Base-by-base conservation (phyloP, 2,329 filamentous ascomycete species). In the Tolypocladium endophyticum region DNA sequence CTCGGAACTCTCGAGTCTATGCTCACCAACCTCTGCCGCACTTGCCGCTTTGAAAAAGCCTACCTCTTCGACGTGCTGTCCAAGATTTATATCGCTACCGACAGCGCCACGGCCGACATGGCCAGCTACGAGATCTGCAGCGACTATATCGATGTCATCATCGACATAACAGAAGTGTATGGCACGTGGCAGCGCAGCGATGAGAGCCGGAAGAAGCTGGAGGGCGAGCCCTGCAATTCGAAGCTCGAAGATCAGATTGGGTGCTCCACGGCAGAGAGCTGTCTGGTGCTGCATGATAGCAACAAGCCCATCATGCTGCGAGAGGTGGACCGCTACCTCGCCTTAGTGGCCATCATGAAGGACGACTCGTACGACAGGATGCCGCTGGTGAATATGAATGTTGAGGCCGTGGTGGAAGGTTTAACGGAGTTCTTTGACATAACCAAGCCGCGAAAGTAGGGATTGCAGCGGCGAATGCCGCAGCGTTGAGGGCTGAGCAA, bases 51-150 rank as follows among this genome's bases (percentile, higher is more conserved):
- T 71, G 92, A 97, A 72, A 99, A 99, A 76, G 93, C 92, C 4
- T 99, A 99, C 72, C 85, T 99, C 8, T 99, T 99, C 71, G 95
- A 99, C 71, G 92, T 97, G 11, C 84, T 96, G 66, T 96, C 90
- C 76, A 99, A 99, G 77, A 96, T 99, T 63, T 99, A 99, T 77
- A 96, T 99, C 66, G 94, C 94, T 0, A 97, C 93, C 6, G 94
- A 99, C 72, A 94, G 88, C 36, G 88, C 90, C 45, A 93, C 93
- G 0, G 90, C 93, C 38, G 93, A 97, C 70, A 94, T 97, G 81
- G 89, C 90, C 50, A 93, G 90, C 71, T 99, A 99, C 73, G 94
- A 97, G 76, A 96, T 97, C 70, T 99, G 94, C 77, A 96, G 91
- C 56, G 94, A 99, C 72, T 97, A 96, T 72, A 97, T 99, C 66